These are phyloP conservation scores for Neopestalotiopsis rosae DNA, from an alignment of 2,329 filamentous ascomycete species.

Conservation along the genomic window DNA sequence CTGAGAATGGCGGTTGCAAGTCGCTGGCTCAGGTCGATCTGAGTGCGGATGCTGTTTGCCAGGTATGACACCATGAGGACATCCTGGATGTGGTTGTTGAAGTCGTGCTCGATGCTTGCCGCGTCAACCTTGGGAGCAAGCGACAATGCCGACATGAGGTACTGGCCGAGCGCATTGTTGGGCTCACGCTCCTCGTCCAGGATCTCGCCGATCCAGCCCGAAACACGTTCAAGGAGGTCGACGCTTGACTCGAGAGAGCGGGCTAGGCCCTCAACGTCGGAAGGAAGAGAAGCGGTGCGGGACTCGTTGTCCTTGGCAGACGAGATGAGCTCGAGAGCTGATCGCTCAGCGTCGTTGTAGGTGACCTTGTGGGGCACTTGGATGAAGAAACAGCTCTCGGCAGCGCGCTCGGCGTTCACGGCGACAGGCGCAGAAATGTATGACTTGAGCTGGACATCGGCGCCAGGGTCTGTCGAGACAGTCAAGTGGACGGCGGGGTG, in stretches of 20 bases:
- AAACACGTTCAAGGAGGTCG: slow-evolving; percentile 87
- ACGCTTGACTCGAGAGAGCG: slow-evolving; percentile 86
- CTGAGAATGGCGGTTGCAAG: slow-evolving; percentile 78
- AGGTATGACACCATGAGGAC: slow-evolving; percentile 98
- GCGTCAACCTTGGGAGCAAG: slow-evolving; percentile 94
- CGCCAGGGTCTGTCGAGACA: slow-evolving; percentile 85
- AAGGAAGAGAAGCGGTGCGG: slow-evolving; percentile 74
- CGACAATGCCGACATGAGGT: slow-evolving; percentile 90
- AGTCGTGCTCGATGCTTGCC: slow-evolving; percentile 91
- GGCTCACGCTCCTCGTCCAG: slow-evolving; percentile 92
- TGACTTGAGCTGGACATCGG: slow-evolving; percentile 87
- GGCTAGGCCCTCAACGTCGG: slow-evolving; percentile 89
- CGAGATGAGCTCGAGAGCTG: slow-evolving; percentile 79
- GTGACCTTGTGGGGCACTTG: slow-evolving; percentile 94
- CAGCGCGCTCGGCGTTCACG: slow-evolving; percentile 91
- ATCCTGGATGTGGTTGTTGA: slow-evolving; percentile 99
- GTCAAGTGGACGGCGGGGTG: slow-evolving; percentile 98
- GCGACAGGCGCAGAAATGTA: slow-evolving; percentile 97
- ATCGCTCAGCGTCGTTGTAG: slow-evolving; percentile 73
- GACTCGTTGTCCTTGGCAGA: slow-evolving; percentile 80
- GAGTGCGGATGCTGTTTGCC: slow-evolving; percentile 97
- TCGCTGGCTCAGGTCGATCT: slow-evolving; percentile 97
- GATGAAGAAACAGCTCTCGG: slow-evolving; percentile 96
- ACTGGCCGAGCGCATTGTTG: slow-evolving; percentile 91
- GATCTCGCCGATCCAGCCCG: slow-evolving; percentile 90